phyloP scores from a whole-genome alignment of 202 grass and related monocot species.

The Hordeum pubiflorum region DNA sequence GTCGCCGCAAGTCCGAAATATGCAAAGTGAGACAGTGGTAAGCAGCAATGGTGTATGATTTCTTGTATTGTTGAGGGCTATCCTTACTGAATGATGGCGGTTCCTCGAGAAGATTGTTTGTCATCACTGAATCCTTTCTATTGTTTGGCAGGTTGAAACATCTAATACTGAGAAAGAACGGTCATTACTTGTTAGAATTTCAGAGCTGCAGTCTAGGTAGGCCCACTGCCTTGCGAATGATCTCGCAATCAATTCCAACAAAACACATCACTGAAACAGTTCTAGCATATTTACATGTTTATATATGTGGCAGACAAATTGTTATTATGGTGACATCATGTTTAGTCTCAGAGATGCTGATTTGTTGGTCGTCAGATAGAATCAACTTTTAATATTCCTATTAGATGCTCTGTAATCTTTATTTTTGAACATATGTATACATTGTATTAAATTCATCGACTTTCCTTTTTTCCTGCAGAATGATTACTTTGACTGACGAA shows the following conservation, averaged over 20 bases:
- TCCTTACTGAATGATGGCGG: neutral
- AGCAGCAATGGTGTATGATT: slow-evolving; percentile 16
- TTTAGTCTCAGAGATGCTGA: neutral
- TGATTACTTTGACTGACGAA: slow-evolving; percentile 85
- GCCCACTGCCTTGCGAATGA: neutral
- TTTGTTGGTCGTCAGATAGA: neutral
- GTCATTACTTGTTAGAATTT: slow-evolving; percentile 81
- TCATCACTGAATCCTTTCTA: neutral
- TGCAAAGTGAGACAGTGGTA: slow-evolving; percentile 56
- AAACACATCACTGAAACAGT: neutral
- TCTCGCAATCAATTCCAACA: neutral
- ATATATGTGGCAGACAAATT: neutral
- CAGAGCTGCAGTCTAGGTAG: slow-evolving; percentile 90
- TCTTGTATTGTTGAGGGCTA: neutral
- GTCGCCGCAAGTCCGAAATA: slow-evolving; percentile 37
- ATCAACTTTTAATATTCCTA: neutral
- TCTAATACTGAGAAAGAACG: slow-evolving; percentile 74
- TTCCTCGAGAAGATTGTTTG: slow-evolving; percentile 20
- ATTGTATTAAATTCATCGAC: neutral
- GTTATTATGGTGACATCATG: neutral
- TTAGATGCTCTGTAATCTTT: neutral
- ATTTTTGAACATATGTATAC: neutral
- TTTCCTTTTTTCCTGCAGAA: slow-evolving; percentile 42
- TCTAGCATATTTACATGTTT: slow-evolving; percentile 14
- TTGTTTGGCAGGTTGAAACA: slow-evolving; percentile 60